Evolutionary conservation across 139 green algal species (phyloP).

Genomic region (Spirogloea muscicola): DNA sequence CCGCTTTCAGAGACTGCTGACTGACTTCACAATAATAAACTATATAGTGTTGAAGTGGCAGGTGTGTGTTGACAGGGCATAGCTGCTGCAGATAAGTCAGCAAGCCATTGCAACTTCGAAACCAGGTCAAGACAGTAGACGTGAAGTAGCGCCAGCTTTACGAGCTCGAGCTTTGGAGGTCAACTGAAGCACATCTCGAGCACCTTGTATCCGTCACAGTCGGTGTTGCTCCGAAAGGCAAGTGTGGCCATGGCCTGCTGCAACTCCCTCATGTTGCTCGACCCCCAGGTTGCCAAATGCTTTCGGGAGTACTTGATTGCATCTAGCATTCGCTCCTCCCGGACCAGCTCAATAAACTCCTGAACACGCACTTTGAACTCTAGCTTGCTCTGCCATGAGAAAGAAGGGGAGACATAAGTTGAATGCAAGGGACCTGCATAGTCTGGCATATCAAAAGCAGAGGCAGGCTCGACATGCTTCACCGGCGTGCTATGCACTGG

Average conservation of each 20-base stretch:
- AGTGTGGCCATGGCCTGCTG: conserved; percentile 78
- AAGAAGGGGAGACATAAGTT: neutral
- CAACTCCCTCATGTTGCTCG: conserved; percentile 67
- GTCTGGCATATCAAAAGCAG: neutral
- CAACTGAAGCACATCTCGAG: too few relatives aligned
- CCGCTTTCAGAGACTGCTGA: neutral
- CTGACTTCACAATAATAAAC: neutral
- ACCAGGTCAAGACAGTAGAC: too few relatives aligned
- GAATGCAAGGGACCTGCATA: neutral
- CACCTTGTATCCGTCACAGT: conserved; percentile 57
- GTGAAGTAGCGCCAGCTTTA: too few relatives aligned
- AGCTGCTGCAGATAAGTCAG: too few relatives aligned
- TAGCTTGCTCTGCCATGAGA: conserved; percentile 56
- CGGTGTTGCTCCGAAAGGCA: conserved; percentile 62
- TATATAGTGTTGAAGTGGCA: too few relatives aligned
- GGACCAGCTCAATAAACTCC: conserved; percentile 91
- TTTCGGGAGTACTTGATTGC: conserved; percentile 75
- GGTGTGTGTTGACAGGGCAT: too few relatives aligned
- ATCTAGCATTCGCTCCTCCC: conserved; percentile 52
- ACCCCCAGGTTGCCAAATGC: conserved; percentile 70
- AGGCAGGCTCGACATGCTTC: neutral
- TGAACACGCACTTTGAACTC: conserved; percentile 86
- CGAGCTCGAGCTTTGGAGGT: too few relatives aligned
- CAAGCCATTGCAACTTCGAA: too few relatives aligned
- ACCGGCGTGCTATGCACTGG: neutral